Conservation (phyloP, 179 eudicot genomes). For the Sideroxylon spinosum region DNA sequence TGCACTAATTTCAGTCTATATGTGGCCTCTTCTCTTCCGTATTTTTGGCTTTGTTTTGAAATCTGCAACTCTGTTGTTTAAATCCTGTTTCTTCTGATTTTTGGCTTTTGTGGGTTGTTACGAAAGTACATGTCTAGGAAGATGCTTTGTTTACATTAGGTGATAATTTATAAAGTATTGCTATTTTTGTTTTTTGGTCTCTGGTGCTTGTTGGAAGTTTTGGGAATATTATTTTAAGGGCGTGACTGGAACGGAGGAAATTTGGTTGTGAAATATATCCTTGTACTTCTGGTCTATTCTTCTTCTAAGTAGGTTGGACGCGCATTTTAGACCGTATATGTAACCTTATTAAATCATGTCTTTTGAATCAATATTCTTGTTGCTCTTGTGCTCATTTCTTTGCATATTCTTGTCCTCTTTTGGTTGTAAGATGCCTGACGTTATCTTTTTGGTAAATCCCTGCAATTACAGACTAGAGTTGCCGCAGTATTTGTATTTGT, state of each 20-base stretch:
- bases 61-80: neutral
- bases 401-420: constrained; percentile 4
- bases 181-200: neutral
- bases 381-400: constrained; percentile 4
- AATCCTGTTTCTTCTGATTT: neutral
- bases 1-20: constrained; percentile 5
- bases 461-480: constrained; percentile 75
- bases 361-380: neutral
- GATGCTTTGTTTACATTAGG: neutral
- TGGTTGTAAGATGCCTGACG: neutral
- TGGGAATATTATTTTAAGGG: neutral
- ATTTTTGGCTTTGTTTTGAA: neutral
- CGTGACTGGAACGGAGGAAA: too few species aligned
- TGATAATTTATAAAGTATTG: neutral
- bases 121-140: neutral
- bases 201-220: neutral
- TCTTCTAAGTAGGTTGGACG: neutral
- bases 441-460: constrained; percentile 7
- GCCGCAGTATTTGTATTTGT: constrained; percentile 82
- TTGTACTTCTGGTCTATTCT: neutral
- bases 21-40: too few species aligned
- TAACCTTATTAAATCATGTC: neutral
- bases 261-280: neutral
- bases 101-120: neutral
- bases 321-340: too few species aligned